Conservation (phyloP, 23 red algal species). For the Gracilariopsis chorda region DNA sequence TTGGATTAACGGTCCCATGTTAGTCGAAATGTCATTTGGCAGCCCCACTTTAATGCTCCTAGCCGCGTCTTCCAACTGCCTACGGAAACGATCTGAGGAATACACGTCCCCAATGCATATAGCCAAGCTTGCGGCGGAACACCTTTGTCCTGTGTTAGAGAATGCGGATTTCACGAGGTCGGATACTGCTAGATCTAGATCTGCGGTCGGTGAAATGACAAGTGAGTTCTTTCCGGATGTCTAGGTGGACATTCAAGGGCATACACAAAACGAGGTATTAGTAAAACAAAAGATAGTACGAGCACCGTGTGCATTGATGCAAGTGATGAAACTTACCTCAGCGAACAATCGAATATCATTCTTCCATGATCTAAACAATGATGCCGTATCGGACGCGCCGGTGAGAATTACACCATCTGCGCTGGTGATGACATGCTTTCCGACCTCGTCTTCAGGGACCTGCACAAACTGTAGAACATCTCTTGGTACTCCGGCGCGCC, state of each 20-base stretch:
- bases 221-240: conserved; percentile 68
- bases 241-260: too few relatives aligned
- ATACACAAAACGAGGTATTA: too few relatives aligned
- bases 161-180: conserved; percentile 57
- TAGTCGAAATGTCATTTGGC: conserved; percentile 21
- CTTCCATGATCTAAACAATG: conserved; percentile 61
- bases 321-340: conserved; percentile 27
- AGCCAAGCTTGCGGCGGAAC: conserved; percentile 38
- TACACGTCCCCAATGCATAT: conserved; percentile 51
- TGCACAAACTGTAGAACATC: conserved; percentile 53
- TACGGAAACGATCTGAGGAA: conserved; percentile 24
- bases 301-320: too few relatives aligned
- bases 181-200: conserved; percentile 55
- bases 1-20: conserved; percentile 47
- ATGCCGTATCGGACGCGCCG: conserved; percentile 50
- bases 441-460: conserved; percentile 26
- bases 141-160: conserved; percentile 48
- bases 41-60: conserved; percentile 33
- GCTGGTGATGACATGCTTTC: conserved; percentile 29
- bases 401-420: conserved; percentile 60
- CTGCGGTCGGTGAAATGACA: conserved; percentile 52
- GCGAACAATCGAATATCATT: conserved; percentile 55
- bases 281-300: too few relatives aligned
- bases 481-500: conserved; percentile 29
- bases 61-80: conserved; percentile 48